A percentile compares a stretch with the other conserved stretches of the same genome.
Evolutionary conservation across 495 filamentous ascomycete genomes (phyloP).

Genomic region (Gamarada debralockiae): DNA sequence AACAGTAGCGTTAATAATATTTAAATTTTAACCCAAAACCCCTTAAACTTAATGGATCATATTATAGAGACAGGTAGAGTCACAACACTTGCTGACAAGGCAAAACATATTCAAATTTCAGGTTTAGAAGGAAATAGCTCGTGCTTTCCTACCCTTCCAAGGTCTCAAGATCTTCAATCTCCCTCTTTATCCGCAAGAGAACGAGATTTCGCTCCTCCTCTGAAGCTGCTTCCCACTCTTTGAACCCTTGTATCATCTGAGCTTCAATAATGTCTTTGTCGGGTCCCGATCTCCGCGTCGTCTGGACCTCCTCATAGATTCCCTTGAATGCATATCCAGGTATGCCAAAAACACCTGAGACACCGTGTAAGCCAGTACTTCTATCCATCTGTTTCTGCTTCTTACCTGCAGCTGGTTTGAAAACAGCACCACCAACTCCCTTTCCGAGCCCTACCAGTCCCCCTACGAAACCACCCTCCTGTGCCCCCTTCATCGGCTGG

Average conservation of each 20-base stretch:
- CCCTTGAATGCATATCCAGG: constrained; percentile 71
- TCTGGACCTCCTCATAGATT: constrained; percentile 61
- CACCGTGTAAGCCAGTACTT: background rate
- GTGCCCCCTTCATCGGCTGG: constrained; percentile 59
- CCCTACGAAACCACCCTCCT: constrained; percentile 52
- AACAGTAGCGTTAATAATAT: no score
- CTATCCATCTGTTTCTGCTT: background rate
- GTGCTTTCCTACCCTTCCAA: constrained; percentile 1
- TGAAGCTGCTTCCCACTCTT: constrained; percentile 53
- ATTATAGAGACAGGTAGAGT: no score
- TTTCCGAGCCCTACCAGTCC: background rate
- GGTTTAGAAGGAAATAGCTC: no score
- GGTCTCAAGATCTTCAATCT: constrained; percentile 2
- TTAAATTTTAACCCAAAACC: no score
- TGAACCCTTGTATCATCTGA: constrained; percentile 64
- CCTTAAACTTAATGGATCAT: no score
- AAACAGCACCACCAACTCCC: constrained; percentile 42
- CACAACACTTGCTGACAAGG: no score
- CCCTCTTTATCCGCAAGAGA: background rate
- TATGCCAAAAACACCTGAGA: constrained; percentile 49
- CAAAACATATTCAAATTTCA: no score
- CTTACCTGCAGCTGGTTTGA: constrained; percentile 39
- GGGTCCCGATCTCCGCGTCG: constrained; percentile 39
- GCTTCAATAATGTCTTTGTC: constrained; percentile 65
- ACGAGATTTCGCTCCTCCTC: constrained; percentile 44